These are phyloP conservation scores for Ammopiptanthus mongolicus DNA, from an alignment of 306 rosid species.

Conservation along the genomic window DNA sequence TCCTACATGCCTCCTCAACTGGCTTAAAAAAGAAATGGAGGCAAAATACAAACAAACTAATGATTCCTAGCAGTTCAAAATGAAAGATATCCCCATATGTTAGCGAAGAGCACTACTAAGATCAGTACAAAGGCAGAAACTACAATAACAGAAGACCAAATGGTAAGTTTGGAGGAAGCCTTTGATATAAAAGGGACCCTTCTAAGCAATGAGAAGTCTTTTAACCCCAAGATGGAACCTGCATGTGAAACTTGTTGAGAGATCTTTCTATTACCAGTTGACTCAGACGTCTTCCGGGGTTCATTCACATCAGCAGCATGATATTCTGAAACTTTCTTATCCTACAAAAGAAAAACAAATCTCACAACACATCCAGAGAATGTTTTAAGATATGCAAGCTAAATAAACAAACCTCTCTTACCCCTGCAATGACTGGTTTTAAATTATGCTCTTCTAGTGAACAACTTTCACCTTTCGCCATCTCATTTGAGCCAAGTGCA, in stretches of 20 bases:
- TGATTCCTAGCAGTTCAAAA: slow-evolving; percentile 33
- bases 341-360: slow-evolving; percentile 44
- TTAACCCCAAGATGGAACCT: slow-evolving; percentile 4
- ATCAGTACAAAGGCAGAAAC: slow-evolving; percentile 33
- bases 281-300: slow-evolving; percentile 16
- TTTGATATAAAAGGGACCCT: slow-evolving; percentile 22
- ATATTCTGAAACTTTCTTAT: slow-evolving; percentile 29
- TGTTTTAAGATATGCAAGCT: background rate
- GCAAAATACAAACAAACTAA: slow-evolving; percentile 21
- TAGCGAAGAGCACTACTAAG: slow-evolving; percentile 36
- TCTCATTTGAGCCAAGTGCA: background rate
- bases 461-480: background rate
- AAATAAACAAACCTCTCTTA: slow-evolving; percentile 31
- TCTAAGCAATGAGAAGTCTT: slow-evolving; percentile 26
- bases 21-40: slow-evolving; percentile 21
- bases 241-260: slow-evolving; percentile 10
- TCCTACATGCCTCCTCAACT: slow-evolving; percentile 31
- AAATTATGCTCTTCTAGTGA: slow-evolving; percentile 28
- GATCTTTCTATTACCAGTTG: slow-evolving; percentile 18
- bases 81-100: slow-evolving; percentile 50
- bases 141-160: slow-evolving; percentile 39
- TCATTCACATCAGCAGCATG: slow-evolving; percentile 21
- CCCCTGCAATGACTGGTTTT: slow-evolving; percentile 40
- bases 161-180: slow-evolving; percentile 21
- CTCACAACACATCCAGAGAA: slow-evolving; percentile 17